Conservation (phyloP, 495 filamentous ascomycete species). For the Usnea hakonensis region DNA sequence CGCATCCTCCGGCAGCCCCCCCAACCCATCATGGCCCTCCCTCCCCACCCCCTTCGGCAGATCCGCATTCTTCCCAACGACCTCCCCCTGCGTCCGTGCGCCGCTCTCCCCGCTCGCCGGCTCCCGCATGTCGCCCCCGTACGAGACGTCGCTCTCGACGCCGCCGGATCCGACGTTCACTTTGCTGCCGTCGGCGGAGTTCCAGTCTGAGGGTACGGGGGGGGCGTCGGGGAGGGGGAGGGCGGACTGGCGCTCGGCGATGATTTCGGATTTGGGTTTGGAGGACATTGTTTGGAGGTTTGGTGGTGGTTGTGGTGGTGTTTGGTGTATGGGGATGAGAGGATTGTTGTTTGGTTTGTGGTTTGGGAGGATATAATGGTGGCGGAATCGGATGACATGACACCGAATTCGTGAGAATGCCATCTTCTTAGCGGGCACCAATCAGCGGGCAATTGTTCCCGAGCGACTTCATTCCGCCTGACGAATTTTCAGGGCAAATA, state of each 20-base stretch:
- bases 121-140: conserved; percentile 48
- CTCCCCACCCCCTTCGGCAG: conserved; percentile 42
- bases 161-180: conserved; percentile 62
- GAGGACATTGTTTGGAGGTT: conserved; percentile 37
- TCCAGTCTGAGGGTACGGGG: conserved; percentile 65
- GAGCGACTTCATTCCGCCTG: background rate
- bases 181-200: conserved; percentile 57
- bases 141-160: conserved; percentile 43
- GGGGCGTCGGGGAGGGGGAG: conserved; percentile 74
- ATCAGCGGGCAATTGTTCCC: background rate
- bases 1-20: conserved; percentile 47
- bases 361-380: conserved; percentile 28
- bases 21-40: conserved; percentile 46
- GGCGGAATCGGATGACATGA: conserved; percentile 22
- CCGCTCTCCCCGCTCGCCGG: conserved; percentile 56
- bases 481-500: conserved; percentile 15
- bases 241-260: conserved; percentile 58
- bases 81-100: conserved; percentile 41
- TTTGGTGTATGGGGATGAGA: background rate
- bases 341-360: conserved; percentile 23
- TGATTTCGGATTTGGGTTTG: conserved; percentile 52
- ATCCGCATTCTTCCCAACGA: conserved; percentile 34
- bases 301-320: background rate
- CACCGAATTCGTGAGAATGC: conserved; percentile 16
- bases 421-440: conserved; percentile 4